A percentile compares a stretch with the other conserved stretches of the same genome.
These are phyloP conservation scores for Adansonia grandidieri DNA, from an alignment of 441 rosid genomes.

Conservation along the genomic window DNA sequence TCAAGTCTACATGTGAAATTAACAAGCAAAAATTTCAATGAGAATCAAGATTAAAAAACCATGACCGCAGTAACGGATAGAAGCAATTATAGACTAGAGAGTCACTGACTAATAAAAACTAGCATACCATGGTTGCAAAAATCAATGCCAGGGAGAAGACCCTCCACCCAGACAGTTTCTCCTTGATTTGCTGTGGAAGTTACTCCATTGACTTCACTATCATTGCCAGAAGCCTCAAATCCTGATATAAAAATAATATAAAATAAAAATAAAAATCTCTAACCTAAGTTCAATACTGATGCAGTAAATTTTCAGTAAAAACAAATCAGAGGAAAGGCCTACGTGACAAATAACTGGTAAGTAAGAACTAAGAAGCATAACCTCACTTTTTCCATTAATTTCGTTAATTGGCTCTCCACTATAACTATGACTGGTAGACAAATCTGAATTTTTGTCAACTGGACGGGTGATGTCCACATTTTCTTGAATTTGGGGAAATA, in stretches of 20 bases:
- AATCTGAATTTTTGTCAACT: constrained; percentile 27
- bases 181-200: constrained; percentile 40
- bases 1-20: constrained; percentile 47
- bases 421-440: constrained; percentile 29
- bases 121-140: constrained; percentile 93
- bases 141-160: constrained; percentile 98
- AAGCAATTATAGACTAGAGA: constrained; percentile 22
- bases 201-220: constrained; percentile 37
- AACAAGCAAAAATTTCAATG: constrained; percentile 23
- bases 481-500: constrained; percentile 71
- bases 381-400: constrained; percentile 44
- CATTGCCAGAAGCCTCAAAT: constrained; percentile 31
- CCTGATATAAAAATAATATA: constrained; percentile 37
- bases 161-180: constrained; percentile 91
- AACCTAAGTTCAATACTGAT: constrained; percentile 19
- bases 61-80: neutral
- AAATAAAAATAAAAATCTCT: neutral
- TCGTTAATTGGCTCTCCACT: constrained; percentile 25
- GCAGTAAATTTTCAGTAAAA: constrained; percentile 21
- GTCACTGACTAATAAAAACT: constrained; percentile 18
- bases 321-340: constrained; percentile 4
- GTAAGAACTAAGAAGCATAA: constrained; percentile 21
- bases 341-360: constrained; percentile 16
- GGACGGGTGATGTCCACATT: constrained; percentile 32
- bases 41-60: constrained; percentile 16